phyloP scores from a whole-genome alignment of 495 filamentous ascomycete genomes.

The Pseudotulostoma volvatum region DNA sequence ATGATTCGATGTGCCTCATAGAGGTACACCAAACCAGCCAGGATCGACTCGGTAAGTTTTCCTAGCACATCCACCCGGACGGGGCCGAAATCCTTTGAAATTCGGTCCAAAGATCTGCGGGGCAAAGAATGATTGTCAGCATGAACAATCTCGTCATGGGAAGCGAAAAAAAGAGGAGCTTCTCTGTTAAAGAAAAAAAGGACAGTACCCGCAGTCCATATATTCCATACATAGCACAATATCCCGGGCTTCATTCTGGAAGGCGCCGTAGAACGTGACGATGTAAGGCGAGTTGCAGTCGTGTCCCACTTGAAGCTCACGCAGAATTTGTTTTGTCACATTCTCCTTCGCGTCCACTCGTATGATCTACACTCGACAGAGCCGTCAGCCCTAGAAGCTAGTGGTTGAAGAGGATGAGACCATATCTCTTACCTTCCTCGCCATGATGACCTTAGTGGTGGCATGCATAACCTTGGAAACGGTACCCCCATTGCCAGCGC shows the following conservation, averaged over 20 bases:
- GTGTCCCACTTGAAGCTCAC: slow-evolving; percentile 94
- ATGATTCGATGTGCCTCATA: slow-evolving; percentile 92
- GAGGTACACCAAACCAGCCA: slow-evolving; percentile 85
- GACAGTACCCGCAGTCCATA: slow-evolving; percentile 88
- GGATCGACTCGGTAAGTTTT: slow-evolving; percentile 96
- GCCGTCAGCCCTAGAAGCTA: slow-evolving; percentile 6
- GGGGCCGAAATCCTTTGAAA: slow-evolving; percentile 87
- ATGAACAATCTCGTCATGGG: neutral
- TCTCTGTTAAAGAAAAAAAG: too few species aligned
- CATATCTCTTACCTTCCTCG: slow-evolving; percentile 58
- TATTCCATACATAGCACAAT: slow-evolving; percentile 99
- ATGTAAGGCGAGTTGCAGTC: slow-evolving; percentile 94
- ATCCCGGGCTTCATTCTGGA: slow-evolving; percentile 86
- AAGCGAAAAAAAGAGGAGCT: too few species aligned
- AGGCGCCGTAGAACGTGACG: slow-evolving; percentile 93
- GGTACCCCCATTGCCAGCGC: slow-evolving; percentile 90
- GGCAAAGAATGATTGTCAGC: slow-evolving; percentile 18
- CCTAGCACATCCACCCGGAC: slow-evolving; percentile 95
- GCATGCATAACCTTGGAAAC: slow-evolving; percentile 96
- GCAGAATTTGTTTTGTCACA: slow-evolving; percentile 85
- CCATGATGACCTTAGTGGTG: slow-evolving; percentile 91
- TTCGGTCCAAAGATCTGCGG: slow-evolving; percentile 73
- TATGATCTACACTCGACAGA: slow-evolving; percentile 62
- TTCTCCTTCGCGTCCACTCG: slow-evolving; percentile 96
- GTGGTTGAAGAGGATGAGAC: too few species aligned